Base-by-base conservation (phyloP, 2,329 filamentous ascomycete genomes). In the Bipolaris cookei region DNA sequence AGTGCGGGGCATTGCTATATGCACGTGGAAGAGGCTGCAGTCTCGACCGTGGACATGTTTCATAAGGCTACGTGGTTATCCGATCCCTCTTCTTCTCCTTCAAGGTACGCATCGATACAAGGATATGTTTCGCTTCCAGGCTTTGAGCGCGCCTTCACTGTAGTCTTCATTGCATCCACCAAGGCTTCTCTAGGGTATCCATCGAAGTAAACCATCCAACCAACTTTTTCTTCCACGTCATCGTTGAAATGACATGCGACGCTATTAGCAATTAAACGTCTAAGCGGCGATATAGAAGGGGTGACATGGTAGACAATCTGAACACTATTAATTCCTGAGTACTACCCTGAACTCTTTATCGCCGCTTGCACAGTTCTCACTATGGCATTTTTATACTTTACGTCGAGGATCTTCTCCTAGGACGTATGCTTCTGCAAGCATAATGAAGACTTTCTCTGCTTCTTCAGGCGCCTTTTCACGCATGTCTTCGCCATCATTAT, bases 281-380 rank as follows among this genome's bases (percentile, higher is more conserved):
- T 30, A 8, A 39, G 6, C 1, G n/a, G 46, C 8, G 46, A 49
- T 37, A 6, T 4, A 14, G 34, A 3, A 28, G 34, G 46, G 0
- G 46, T 49, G 11, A 30, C 46, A 8, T 39, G 5, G 1, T 39
- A 49, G 2, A 39, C 1, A 2, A 49, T 39, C 1, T 3, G 4
- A 3, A 49, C 6, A 2, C 34, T 39, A 6, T 20, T 11, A 0
- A n/a, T 0, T 4, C 46, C 46, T 32, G 37, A 25, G 4, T 0
- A 1, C 14, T 7, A 18, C 1, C 1, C 0, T 0, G 2, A 38
- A 7, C 2, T 11, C 10, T 4, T 5, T 38, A 3, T 10, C 2
- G 45, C n/a, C 3, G 3, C 3, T 16, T 13, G 1, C 0, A 49
- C 4, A 0, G n/a, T 4, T 21, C 25, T 10, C 1, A 39, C 0